Base-by-base conservation (phyloP, 2,329 filamentous ascomycete species). In the Hypoxylon sp. region DNA sequence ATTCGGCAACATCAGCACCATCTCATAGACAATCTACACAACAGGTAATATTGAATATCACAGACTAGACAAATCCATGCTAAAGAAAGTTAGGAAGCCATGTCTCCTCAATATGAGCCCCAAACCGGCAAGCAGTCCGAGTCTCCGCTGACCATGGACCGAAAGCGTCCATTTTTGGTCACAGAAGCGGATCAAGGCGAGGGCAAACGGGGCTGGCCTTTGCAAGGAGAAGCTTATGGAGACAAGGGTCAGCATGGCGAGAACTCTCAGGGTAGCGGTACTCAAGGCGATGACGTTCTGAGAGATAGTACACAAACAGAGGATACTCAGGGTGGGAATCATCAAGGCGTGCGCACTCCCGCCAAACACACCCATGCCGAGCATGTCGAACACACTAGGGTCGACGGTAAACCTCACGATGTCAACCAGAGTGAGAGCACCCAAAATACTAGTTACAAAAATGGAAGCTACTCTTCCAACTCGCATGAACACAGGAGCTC, bases 1-100 rank as follows among this genome's bases (percentile, higher is more conserved):
- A 71, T 38, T 43, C 69, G 21, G 48, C 65, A n/a, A 50, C 45
- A 56, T 53, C 58, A 48, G 59, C 50, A 46, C 50, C 50, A 38
- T 58, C 66, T 49, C 49, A 58, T 41, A 34, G 13, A 30, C 49
- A 55, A 32, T 28, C 48, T 41, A 17, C 45, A 34, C 46, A 58
- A 51, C 57, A 64, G 19, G n/a, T 46, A 59, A 43, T 21, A 51
- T 28, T 41, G 2, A 43, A 43, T n/a, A 43, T 21, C 17, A n/a
- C 17, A 14, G 10, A 48, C 53, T 41, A 43, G 32, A 13, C 32
- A 36, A 34, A 1, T 21, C 13, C 28, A 46, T n/a, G 38, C 46
- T 55, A 58, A 63, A 30, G 56, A 11, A 53, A 23, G 41, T 6
- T 10, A 50, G 25, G 30, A 23, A 52, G n/a, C 43, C 28, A 55